Base-by-base conservation (phyloP, 371 early-diverging fungal genomes). In the Syncephalastrum contaminatum region DNA sequence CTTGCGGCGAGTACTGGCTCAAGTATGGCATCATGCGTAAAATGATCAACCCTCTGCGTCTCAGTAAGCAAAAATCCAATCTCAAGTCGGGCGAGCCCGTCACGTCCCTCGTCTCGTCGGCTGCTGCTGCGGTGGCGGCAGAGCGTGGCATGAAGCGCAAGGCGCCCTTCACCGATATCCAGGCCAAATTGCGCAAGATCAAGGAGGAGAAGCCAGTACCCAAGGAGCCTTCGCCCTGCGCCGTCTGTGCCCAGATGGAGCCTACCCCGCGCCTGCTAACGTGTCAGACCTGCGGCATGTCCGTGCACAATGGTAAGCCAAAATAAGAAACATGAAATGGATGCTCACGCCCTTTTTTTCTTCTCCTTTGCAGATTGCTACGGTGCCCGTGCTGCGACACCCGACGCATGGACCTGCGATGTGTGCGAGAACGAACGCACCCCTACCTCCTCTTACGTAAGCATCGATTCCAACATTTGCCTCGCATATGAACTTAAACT, bases 1-100 rank as follows among this genome's bases (percentile, higher is more conserved):
- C 85, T 16, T 93, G 93, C 58, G 86, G 85, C 27, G 70, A 75
- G 16, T 81, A 83, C 64, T 92, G 90, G 91, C 64, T 87, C 14
- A 88, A 87, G 36, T 93, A 93, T 61, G 87, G 82, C 10, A 60
- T 67, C 3, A 81, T 81, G 62, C 84, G 76, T 19, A 70, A 41
- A 54, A 36, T 30, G 36, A 30, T 30, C 0, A 30, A 2, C 12
- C 36, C 36, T 6, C 36, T 30, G 10, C 36, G 36, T 0, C 36
- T 30, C 36, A 30, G 36, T 8, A 30, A 30, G 10, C 36, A 30
- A 2, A 30, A 30, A 30, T 30, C 36, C 7, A 30, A 30, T 10
- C 36, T 30, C 10, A 30, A 30, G 10, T 30, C 36, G 36, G 36
- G 36, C 10, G 36, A 30, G 2, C 12, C 36, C 49, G 10, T 19